phyloP scores from a whole-genome alignment of 345 rosid genomes.

The Camelina hispida region DNA sequence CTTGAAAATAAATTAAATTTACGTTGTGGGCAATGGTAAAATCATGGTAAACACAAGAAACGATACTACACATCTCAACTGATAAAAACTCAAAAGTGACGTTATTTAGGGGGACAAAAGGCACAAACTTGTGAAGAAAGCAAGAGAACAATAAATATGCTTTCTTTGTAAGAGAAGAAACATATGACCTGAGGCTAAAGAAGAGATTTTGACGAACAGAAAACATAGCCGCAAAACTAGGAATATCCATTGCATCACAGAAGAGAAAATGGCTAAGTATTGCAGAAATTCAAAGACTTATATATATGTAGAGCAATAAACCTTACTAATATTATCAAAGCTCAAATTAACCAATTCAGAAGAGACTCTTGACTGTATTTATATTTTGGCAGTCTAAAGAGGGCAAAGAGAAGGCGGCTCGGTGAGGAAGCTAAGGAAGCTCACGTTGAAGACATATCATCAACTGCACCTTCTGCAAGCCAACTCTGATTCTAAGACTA shows the following conservation, averaged over 20 bases:
- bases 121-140: slow-evolving; percentile 35
- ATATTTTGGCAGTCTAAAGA: no score
- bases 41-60: background rate
- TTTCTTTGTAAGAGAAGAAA: slow-evolving; percentile 45
- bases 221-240: slow-evolving; percentile 45
- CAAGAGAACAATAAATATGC: slow-evolving; percentile 14
- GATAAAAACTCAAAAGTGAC: background rate
- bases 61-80: background rate
- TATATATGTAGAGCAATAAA: slow-evolving; percentile 32
- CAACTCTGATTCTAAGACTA: no score
- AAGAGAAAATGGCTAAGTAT: slow-evolving; percentile 25
- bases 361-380: background rate
- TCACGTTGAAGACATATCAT: no score
- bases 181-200: slow-evolving; percentile 43
- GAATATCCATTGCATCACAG: slow-evolving; percentile 46
- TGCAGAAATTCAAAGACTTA: slow-evolving; percentile 2
- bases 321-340: slow-evolving; percentile 24
- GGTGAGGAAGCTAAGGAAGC: no score
- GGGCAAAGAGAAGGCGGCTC: no score
- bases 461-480: no score
- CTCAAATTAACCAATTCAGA: slow-evolving; percentile 17
- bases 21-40: background rate
- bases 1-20: background rate
- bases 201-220: slow-evolving; percentile 37
- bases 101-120: background rate